phyloP scores from a whole-genome alignment of 169 alveolate genomes.

The Eimeria falciformis region DNA sequence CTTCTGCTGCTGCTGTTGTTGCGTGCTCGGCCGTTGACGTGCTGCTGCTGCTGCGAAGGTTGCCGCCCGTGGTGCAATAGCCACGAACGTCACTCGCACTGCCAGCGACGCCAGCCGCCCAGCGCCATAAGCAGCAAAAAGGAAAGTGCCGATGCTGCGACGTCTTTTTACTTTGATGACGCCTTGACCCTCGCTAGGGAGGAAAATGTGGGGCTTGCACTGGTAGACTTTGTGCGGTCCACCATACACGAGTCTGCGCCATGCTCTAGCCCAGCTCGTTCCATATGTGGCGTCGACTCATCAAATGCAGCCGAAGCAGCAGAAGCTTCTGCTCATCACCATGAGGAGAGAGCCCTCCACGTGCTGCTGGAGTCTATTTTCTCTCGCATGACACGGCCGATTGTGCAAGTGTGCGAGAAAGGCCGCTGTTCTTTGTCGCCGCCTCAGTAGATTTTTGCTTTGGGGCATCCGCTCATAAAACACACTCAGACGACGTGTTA shows the following conservation, averaged over 20 bases:
- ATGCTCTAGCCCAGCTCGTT: constrained; percentile 25
- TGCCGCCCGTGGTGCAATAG: constrained; percentile 70
- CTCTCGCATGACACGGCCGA: constrained; percentile 68
- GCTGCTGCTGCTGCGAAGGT: constrained; percentile 74
- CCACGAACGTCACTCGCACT: constrained; percentile 50
- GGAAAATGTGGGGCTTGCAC: constrained; percentile 54
- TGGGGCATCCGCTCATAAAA: neutral
- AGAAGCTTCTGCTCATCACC: constrained; percentile 50
- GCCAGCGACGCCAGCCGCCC: constrained; percentile 60
- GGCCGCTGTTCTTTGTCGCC: constrained; percentile 29
- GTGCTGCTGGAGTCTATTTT: constrained; percentile 66
- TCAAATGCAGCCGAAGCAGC: constrained; percentile 35
- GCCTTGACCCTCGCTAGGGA: constrained; percentile 64
- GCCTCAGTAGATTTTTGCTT: neutral
- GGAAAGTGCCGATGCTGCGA: constrained; percentile 60
- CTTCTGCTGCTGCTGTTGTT: constrained; percentile 53
- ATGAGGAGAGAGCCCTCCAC: constrained; percentile 54
- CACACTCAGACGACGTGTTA: neutral
- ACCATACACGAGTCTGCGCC: constrained; percentile 69
- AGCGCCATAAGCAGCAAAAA: constrained; percentile 1
- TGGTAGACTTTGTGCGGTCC: constrained; percentile 69
- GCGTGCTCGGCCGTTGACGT: constrained; percentile 69
- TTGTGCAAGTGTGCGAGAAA: constrained; percentile 28
- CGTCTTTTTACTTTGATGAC: constrained; percentile 65
- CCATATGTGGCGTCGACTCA: constrained; percentile 19